Conservation (phyloP, 257 asterid genomes). For the Solanum rostratum region DNA sequence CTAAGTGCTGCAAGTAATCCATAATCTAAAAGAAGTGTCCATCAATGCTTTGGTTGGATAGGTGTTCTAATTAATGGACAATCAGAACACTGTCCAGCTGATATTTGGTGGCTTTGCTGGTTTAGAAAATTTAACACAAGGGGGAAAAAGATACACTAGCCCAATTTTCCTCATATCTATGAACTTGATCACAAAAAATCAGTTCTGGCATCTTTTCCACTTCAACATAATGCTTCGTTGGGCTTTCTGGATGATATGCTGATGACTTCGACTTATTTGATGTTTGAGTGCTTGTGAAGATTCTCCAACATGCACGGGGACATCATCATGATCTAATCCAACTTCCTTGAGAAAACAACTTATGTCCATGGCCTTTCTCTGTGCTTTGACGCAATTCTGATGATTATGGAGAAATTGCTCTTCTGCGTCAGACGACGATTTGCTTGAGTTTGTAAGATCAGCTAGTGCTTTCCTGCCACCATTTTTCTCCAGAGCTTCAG, state of each 20-base stretch:
- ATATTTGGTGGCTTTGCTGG: slow-evolving; percentile 24
- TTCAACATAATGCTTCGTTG: background rate
- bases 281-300: slow-evolving; percentile 17
- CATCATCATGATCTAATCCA: slow-evolving; percentile 23
- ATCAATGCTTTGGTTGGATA: too few relatives aligned
- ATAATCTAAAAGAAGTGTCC: too few relatives aligned
- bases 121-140: background rate
- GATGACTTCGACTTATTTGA: slow-evolving; percentile 6
- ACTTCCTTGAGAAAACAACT: too few relatives aligned
- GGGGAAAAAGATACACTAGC: slow-evolving; percentile 23
- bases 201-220: too few relatives aligned
- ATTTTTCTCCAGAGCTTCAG: slow-evolving; percentile 20
- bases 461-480: slow-evolving; percentile 60
- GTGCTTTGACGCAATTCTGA: too few relatives aligned
- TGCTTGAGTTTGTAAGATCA: slow-evolving; percentile 63
- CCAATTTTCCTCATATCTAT: background rate
- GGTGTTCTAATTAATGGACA: too few relatives aligned
- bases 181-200: slow-evolving; percentile 13
- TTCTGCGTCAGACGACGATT: slow-evolving; percentile 31
- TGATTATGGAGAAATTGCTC: too few relatives aligned
- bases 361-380: too few relatives aligned
- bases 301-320: background rate
- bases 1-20: too few relatives aligned
- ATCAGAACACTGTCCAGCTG: slow-evolving; percentile 39
- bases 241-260: background rate